phyloP scores from a whole-genome alignment of 225 moss, liverwort and hornwort genomes.

The Antitrichia curtipendula region DNA sequence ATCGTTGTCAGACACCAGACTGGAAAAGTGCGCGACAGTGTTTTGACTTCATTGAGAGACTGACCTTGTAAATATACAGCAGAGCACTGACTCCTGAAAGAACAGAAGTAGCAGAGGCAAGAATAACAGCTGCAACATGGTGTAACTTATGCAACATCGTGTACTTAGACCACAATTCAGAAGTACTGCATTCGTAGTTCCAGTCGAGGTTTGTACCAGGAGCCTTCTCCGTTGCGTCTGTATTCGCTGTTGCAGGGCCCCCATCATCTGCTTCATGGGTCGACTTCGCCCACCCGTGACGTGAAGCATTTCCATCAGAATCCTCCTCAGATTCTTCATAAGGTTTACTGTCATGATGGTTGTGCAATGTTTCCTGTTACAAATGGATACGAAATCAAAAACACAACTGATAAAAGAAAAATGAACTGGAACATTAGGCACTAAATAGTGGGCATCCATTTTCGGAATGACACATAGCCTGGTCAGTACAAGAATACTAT shows the following conservation, averaged over 20 bases:
- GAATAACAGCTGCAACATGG: not conserved
- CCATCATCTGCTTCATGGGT: not conserved
- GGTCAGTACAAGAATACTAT: not conserved
- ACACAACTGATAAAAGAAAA: not conserved
- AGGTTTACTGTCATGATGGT: slow-evolving; percentile 1
- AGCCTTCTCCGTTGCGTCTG: not conserved
- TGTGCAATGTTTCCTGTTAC: slow-evolving; percentile 25
- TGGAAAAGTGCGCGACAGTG: not conserved
- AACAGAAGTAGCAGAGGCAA: not conserved
- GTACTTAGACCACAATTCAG: not conserved
- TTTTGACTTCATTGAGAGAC: not conserved
- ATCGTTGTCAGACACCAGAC: not conserved
- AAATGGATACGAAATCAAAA: not conserved
- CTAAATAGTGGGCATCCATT: not conserved
- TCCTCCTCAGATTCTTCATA: not conserved
- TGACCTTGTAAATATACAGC: not conserved
- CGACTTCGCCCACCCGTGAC: not conserved
- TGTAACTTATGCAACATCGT: not conserved
- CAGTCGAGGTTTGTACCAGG: not conserved
- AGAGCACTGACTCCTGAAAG: not conserved
- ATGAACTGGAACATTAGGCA: not conserved
- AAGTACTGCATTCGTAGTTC: not conserved
- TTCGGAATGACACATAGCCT: not conserved
- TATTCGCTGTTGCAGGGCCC: not conserved
- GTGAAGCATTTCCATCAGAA: not conserved